A percentile compares a stretch with the other conserved stretches of the same genome.
These are phyloP conservation scores for Chalaropsis thielavioides DNA, from an alignment of 2,329 filamentous ascomycete genomes.

Conservation along the genomic window DNA sequence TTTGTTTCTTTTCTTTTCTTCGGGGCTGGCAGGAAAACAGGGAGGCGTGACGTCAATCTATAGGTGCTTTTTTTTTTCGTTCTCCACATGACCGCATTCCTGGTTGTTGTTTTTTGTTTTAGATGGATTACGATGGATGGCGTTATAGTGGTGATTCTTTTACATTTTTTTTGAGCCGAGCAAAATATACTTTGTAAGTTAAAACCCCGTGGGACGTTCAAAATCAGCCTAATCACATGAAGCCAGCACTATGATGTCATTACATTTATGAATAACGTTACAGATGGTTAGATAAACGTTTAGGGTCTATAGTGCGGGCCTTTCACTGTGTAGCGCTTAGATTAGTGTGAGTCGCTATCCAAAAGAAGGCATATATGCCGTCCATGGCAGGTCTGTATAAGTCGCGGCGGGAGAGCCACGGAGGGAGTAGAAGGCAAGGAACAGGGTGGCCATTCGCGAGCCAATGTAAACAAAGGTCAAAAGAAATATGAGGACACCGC, in stretches of 20 bases:
- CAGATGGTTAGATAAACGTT: background rate
- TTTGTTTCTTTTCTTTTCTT: background rate
- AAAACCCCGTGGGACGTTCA: background rate
- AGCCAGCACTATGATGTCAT: slow-evolving; percentile 6
- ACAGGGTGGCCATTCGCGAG: background rate
- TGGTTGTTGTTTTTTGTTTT: background rate
- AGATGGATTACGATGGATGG: slow-evolving; percentile 9
- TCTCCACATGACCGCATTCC: background rate
- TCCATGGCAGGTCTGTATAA: slow-evolving; percentile 3
- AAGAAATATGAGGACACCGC: background rate
- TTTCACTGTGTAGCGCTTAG: background rate
- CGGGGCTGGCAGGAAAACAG: background rate
- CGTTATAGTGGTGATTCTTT: background rate
- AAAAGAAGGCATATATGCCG: slow-evolving; percentile 1
- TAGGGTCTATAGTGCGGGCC: background rate
- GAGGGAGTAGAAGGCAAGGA: slow-evolving; percentile 7
- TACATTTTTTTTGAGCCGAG: background rate
- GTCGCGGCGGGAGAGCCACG: background rate
- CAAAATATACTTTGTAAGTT: background rate
- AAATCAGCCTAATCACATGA: too few species aligned
- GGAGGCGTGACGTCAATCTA: background rate
- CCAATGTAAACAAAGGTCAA: background rate
- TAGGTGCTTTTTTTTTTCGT: background rate
- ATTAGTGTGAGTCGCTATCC: background rate
- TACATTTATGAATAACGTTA: background rate